These are phyloP conservation scores for Pseudogymnoascus sp. DNA, from an alignment of 2,329 filamentous ascomycete species.

Conservation along the genomic window DNA sequence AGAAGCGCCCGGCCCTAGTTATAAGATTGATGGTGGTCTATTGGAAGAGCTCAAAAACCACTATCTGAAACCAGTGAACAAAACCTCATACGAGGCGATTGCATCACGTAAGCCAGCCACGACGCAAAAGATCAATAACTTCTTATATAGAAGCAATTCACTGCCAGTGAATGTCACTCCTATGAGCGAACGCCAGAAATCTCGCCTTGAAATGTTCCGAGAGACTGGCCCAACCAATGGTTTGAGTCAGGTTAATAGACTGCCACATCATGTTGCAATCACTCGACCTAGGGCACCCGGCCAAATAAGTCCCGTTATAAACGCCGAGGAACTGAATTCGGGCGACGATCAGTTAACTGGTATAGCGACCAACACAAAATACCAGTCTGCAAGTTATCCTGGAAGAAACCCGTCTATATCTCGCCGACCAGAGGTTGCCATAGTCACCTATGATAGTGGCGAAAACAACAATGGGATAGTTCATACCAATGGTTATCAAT, in stretches of 20 bases:
- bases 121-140: background rate
- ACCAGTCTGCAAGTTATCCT: background rate
- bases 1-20: background rate
- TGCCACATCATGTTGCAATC: constrained; percentile 4
- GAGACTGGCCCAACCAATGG: background rate
- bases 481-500: background rate
- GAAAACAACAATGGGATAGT: background rate
- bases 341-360: background rate
- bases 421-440: background rate
- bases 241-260: background rate
- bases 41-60: background rate
- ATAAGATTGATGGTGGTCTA: background rate
- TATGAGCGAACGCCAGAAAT: constrained; percentile 7
- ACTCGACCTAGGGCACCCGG: background rate
- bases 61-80: background rate
- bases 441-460: background rate
- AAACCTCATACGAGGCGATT: background rate
- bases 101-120: background rate
- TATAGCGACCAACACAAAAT: background rate
- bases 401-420: background rate
- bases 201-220: constrained; percentile 3
- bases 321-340: background rate
- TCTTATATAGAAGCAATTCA: constrained; percentile 4
- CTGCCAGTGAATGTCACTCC: constrained; percentile 3
- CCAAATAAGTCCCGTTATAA: background rate